Evolutionary conservation across 768 basidiomycete genomes (phyloP).

Genomic region (Botryobasidium botryosum): DNA sequence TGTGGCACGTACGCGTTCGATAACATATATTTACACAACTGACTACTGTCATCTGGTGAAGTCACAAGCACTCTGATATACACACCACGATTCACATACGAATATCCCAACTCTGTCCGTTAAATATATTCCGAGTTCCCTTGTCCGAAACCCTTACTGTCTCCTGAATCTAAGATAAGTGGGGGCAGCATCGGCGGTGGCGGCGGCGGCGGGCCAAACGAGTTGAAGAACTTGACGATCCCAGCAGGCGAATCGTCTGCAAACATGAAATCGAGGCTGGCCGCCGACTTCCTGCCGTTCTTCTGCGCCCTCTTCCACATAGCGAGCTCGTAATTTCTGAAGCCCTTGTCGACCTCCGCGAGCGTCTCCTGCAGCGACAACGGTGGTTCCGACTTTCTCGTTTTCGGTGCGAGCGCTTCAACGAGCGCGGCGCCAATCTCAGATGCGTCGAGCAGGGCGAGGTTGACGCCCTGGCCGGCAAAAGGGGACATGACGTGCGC

Average conservation of each 20-base stretch:
- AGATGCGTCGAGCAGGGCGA: slow-evolving; percentile 19
- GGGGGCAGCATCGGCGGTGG: too few relatives aligned
- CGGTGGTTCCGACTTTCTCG: too few relatives aligned
- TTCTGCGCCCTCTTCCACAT: neutral
- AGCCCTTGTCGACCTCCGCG: neutral
- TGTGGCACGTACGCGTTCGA: too few relatives aligned
- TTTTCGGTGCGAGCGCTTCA: neutral
- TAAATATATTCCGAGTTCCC: too few relatives aligned
- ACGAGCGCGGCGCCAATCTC: slow-evolving; percentile 11
- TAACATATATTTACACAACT: too few relatives aligned
- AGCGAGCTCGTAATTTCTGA: neutral
- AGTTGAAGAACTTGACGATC: neutral
- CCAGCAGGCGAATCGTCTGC: neutral
- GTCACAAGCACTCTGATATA: too few relatives aligned
- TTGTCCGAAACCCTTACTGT: too few relatives aligned
- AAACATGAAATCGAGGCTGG: neutral
- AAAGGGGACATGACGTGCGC: slow-evolving; percentile 25
- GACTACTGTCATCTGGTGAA: too few relatives aligned
- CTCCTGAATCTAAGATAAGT: too few relatives aligned
- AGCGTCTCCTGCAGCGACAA: neutral
- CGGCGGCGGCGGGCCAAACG: neutral
- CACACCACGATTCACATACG: too few relatives aligned
- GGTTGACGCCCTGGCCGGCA: slow-evolving; percentile 24
- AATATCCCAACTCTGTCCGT: too few relatives aligned
- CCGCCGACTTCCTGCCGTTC: neutral